Base-by-base conservation (phyloP, 495 filamentous ascomycete species). In the Neurospora sp. region DNA sequence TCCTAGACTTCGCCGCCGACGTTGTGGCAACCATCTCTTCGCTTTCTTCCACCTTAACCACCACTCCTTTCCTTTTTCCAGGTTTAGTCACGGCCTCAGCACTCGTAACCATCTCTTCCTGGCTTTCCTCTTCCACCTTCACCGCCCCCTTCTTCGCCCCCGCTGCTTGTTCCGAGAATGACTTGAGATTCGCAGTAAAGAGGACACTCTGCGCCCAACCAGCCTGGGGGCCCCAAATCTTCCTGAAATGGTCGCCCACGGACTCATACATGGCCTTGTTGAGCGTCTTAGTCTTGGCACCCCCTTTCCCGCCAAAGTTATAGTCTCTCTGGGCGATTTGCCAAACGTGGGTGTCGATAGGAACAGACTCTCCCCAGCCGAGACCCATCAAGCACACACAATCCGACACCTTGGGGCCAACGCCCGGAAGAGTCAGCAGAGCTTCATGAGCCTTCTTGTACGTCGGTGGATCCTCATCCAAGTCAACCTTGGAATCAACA, bases 291-390 rank as follows among this genome's bases (percentile, higher is more conserved):
- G 93, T 87, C 75, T 93, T 93, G 5, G 53, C 53, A 31, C 87
- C 87, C 2, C 71, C 78, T 39, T 92, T 96, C 22, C 53, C 53
- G 4, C 93, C 92, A 72, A 98, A 97, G 44, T 90, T 91, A 81
- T 99, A 99, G 80, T 98, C 96, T 65, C 96, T 85, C 78, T 95
- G 93, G 1, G 96, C 96, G 74, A 99, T 98, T 83, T 99, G 94
- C 94, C 94, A 97, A 39, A 99, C 95, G 85, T 99, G 96, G 4
- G 96, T 99, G 82, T 99, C 96, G 39, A 99, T 91, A 2, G 96
- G 96, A 3, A 99, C 94, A 6, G 94, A 89, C 80, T 98, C 96
- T 8, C 91, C 90, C 94, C 96, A 98, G n/a, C 95, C 95, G 6
- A 99, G 83, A 14, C 96, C 97, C 93, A 99, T 97, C 44, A 99